Conservation (phyloP, 768 basidiomycete species). For the Boletus sp. region DNA sequence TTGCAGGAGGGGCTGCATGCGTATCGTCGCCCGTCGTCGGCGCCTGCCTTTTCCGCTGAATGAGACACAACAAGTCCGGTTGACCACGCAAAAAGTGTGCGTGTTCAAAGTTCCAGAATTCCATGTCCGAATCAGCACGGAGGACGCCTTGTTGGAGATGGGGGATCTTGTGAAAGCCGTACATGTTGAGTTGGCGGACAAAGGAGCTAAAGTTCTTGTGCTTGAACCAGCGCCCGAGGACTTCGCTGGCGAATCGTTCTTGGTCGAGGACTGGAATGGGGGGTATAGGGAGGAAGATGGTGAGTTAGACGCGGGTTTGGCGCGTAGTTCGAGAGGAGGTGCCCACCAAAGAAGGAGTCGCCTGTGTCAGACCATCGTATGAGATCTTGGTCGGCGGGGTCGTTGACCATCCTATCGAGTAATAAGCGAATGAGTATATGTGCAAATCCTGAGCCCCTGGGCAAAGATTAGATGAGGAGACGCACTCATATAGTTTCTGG, state of each 20-base stretch:
- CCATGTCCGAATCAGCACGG: constrained; percentile 75
- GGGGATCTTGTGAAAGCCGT: constrained; percentile 94
- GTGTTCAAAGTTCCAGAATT: constrained; percentile 91
- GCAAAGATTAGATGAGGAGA: constrained; percentile 12
- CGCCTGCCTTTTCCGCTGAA: constrained; percentile 78
- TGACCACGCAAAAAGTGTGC: constrained; percentile 86
- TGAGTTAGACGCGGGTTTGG: background rate
- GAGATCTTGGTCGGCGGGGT: constrained; percentile 74
- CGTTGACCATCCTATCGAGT: constrained; percentile 81
- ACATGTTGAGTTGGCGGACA: constrained; percentile 95
- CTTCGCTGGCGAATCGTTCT: constrained; percentile 84
- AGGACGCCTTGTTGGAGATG: constrained; percentile 95
- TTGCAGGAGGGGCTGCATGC: constrained; percentile 15
- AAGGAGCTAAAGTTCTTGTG: constrained; percentile 96
- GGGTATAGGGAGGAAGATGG: background rate
- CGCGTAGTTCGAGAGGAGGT: background rate
- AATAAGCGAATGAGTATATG: constrained; percentile 6
- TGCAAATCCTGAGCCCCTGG: constrained; percentile 7
- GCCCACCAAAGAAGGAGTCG: constrained; percentile 86
- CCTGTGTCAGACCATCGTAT: constrained; percentile 92
- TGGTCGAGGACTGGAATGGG: constrained; percentile 74
- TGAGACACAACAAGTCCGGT: constrained; percentile 82
- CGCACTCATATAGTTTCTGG: constrained; percentile 90
- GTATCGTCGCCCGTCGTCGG: constrained; percentile 32
- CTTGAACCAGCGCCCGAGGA: constrained; percentile 95